Base-by-base conservation (phyloP, 2,329 filamentous ascomycete genomes). In the Paecilomyces variotii region DNA sequence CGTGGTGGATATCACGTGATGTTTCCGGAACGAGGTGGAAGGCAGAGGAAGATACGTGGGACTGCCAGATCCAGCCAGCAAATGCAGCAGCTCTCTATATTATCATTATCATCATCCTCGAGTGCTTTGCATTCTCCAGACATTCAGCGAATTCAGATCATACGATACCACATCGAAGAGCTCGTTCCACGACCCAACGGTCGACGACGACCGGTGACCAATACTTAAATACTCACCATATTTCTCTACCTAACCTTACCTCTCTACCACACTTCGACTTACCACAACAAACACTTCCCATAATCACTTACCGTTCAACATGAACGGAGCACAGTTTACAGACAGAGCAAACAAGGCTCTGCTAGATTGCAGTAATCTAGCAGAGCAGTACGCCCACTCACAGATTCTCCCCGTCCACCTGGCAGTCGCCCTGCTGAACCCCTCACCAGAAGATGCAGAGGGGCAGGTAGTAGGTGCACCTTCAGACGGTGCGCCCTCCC, bases 331-430 rank as follows among this genome's bases (percentile, higher is more conserved):
- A 57, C 72, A 95, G 73, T 97, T 97, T 74, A 99, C 94, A 65
- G 93, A 97, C 77, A 82, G 89, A 77, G 94, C 90, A 65, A 89
- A 92, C 72, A 90, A 93, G 79, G 89, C 93, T 69, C 82, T 99
- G 72, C 85, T 89, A 69, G 91, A 97, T 74, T 90, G 92, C 74
- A 92, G 94, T 81, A 81, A 84, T 60, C 82, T 97, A 68, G 91
- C 93, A 65, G 87, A 91, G 75, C 88, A 94, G 78, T 96, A 97
- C 73, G 85, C 86, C 45, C 94, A 99, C 78, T 87, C 91, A 49
- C 93, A 99, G 75, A 85, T 97, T 61, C 82, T 92, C 57, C 94
- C 94, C 14, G 77, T 97, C 61, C 94, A 99, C 74, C 84, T 99
- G 56, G 92, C 92, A 52, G 88, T 78, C 26, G 67, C 76, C 4